Base-by-base conservation (phyloP, 331 rosid genomes). In the Cydonia oblonga region DNA sequence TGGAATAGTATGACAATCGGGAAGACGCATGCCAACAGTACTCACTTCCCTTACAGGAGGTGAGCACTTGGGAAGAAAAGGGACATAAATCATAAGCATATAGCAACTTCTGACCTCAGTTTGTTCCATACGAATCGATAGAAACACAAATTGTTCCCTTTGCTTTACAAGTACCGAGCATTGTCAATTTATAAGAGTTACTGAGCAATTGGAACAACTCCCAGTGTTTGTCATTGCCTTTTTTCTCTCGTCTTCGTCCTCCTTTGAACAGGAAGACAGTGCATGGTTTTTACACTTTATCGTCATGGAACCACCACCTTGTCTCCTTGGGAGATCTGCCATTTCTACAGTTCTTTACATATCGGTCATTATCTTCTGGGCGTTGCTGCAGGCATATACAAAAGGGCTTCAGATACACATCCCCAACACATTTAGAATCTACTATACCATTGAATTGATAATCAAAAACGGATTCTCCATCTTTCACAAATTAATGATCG, bases 241-340 rank as follows among this genome's bases (percentile, higher is more conserved):
- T 73, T 74, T 66, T 72, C 81, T 85, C 68, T 78, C 57, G 60
- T 75, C 81, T 84, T 75, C 61, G 24, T 66, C 62, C 62, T 57
- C 84, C 85, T 81, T 82, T 59, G 72, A 73, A 72, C 84, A 85
- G 84, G 86, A 74, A 51, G 68, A 80, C 73, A 69, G 42, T 79
- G 72, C 69, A n/a, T 26, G 26, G 57, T 57, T 70, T 51, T 83
- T 83, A 95, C 72, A 96, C 97, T 84, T 91, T 96, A 64, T 96
- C 99, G 59, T 96, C 99, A 75, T 96, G 99, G 87, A 96, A 96
- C 99, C 99, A 96, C 99, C 99, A 96, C 87, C 99, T 92, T 5
- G 99, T 96, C 90, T 96, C 97, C 86, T 96, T 96, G 9, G 99
- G 99, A 23, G 99, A 96, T 80, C 99, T 76, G 42, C 99, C 99